Percentiles rank a stretch among this genome's conserved stretches.
These are phyloP conservation scores for Kondoa subrosea DNA, from an alignment of 768 basidiomycete species.

Conservation along the genomic window DNA sequence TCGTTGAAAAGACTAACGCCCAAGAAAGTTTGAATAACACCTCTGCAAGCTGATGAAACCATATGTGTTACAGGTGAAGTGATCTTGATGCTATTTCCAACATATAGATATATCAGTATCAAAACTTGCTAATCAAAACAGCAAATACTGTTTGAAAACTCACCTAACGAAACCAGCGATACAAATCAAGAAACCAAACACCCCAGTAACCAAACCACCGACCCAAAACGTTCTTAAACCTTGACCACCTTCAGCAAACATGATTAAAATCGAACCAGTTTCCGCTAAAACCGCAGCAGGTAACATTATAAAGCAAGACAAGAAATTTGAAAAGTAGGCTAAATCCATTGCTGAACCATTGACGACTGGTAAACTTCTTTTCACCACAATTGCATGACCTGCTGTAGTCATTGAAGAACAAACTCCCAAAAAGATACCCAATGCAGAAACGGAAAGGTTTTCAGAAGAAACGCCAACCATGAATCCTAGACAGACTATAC, in stretches of 20 bases:
- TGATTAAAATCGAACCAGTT: slow-evolving; percentile 43
- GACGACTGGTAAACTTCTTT: slow-evolving; percentile 60
- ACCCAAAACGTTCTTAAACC: slow-evolving; percentile 28
- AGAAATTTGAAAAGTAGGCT: slow-evolving; percentile 77
- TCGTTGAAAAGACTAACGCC: slow-evolving; percentile 71
- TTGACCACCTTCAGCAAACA: slow-evolving; percentile 40
- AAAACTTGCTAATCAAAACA: no score
- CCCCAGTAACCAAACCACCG: slow-evolving; percentile 34
- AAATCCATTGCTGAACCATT: slow-evolving; percentile 66
- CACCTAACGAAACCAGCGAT: slow-evolving; percentile 80
- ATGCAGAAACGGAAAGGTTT: slow-evolving; percentile 36
- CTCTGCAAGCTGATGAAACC: slow-evolving; percentile 85
- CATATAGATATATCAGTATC: no score
- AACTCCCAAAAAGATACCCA: slow-evolving; percentile 69
- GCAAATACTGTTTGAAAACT: no score
- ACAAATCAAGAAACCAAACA: slow-evolving; percentile 82
- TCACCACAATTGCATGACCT: slow-evolving; percentile 81
- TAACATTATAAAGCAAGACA: slow-evolving; percentile 55
- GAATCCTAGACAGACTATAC: slow-evolving; percentile 74
- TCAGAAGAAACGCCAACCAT: slow-evolving; percentile 39
- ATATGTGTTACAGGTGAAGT: slow-evolving; percentile 80
- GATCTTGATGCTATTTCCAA: no score
- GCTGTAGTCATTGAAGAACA: slow-evolving; percentile 71
- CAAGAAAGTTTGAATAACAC: slow-evolving; percentile 69
- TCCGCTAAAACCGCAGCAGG: slow-evolving; percentile 65